Evolutionary conservation across 257 asterid species (phyloP).

Genomic region (Ilex asprella): DNA sequence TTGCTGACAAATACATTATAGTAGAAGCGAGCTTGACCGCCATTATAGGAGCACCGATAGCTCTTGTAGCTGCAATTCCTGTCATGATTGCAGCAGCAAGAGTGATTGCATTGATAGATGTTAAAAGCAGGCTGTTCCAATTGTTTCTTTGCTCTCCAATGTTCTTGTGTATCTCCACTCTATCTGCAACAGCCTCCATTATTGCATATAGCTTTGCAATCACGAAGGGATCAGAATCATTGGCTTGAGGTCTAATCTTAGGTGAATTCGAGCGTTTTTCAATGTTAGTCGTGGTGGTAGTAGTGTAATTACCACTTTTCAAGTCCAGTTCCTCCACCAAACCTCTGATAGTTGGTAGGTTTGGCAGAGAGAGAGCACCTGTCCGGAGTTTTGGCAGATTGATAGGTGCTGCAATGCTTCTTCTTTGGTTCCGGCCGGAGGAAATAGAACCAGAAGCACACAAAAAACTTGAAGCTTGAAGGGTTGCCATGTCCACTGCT

Average conservation of each 20-base stretch:
- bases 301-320: too few species aligned
- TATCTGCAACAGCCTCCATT: slow-evolving; percentile 49
- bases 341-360: not conserved
- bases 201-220: slow-evolving; percentile 41
- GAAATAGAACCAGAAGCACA: too few species aligned
- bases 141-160: slow-evolving; percentile 48
- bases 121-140: slow-evolving; percentile 45
- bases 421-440: not conserved
- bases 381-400: not conserved
- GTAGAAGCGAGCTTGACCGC: slow-evolving; percentile 35
- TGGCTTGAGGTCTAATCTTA: too few species aligned
- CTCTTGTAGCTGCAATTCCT: slow-evolving; percentile 22
- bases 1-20: slow-evolving; percentile 39
- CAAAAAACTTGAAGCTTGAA: too few species aligned
- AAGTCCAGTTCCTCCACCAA: not conserved
- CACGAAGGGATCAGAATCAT: slow-evolving; percentile 15
- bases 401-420: not conserved
- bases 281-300: not conserved
- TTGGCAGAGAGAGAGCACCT: not conserved
- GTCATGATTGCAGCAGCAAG: slow-evolving; percentile 36
- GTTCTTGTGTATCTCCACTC: slow-evolving; percentile 56
- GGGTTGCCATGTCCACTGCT: too few species aligned
- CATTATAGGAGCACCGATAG: slow-evolving; percentile 8
- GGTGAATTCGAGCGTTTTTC: not conserved
- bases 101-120: slow-evolving; percentile 38